phyloP scores from a whole-genome alignment of 164 flowering plant genomes.

The Platanus orientalis region DNA sequence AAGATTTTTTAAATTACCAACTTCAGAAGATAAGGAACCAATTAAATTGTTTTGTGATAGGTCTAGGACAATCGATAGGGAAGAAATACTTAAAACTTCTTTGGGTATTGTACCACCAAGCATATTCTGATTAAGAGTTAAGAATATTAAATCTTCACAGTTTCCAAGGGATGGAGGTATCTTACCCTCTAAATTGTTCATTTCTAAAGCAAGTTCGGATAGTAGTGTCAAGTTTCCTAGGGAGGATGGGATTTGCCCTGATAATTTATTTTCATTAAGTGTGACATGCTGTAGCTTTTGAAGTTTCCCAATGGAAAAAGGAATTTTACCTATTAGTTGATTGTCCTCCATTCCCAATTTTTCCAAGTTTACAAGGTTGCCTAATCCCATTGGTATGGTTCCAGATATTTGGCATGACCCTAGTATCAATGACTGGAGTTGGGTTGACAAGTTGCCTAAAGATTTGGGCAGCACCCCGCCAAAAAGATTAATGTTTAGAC shows the following conservation, averaged over 20 bases:
- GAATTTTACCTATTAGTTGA: constrained; percentile 14
- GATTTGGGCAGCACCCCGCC: neutral
- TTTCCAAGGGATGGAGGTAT: neutral
- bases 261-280: too few species aligned
- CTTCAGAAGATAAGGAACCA: constrained; percentile 23
- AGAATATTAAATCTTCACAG: neutral
- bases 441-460: neutral
- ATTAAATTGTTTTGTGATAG: constrained; percentile 21
- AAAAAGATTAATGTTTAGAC: neutral
- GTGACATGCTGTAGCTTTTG: neutral
- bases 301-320: constrained; percentile 24
- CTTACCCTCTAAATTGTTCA: neutral
- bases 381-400: constrained; percentile 17
- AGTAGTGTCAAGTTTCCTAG: neutral
- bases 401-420: neutral
- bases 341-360: constrained; percentile 8
- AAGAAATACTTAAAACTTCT: constrained; percentile 14
- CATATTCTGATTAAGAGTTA: neutral
- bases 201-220: neutral
- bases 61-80: constrained; percentile 14
- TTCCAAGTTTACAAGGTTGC: constrained; percentile 21
- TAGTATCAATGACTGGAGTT: neutral
- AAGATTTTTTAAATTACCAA: constrained; percentile 20
- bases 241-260: neutral
- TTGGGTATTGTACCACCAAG: constrained; percentile 13